These are phyloP conservation scores for Meredithiella fracta DNA, from an alignment of 2,329 filamentous ascomycete species.

Conservation along the genomic window DNA sequence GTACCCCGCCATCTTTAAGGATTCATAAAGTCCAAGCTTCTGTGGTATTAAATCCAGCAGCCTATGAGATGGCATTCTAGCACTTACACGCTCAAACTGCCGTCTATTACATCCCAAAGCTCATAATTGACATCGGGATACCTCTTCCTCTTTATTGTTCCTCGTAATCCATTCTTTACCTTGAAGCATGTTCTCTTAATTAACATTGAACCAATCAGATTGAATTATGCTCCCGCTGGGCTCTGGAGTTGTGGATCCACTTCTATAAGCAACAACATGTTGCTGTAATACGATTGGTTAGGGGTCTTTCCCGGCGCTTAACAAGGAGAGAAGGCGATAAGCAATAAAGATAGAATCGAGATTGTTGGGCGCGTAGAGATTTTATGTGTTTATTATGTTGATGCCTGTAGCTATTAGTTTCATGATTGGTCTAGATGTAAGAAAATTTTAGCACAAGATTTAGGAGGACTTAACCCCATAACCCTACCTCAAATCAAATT, in stretches of 20 bases:
- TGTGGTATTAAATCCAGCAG: too few relatives aligned
- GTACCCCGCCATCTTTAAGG: too few relatives aligned
- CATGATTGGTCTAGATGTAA: neutral
- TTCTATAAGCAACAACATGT: neutral
- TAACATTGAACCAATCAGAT: neutral
- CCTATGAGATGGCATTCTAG: too few relatives aligned
- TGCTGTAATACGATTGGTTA: constrained; percentile 3
- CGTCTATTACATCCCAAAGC: neutral
- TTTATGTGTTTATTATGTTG: neutral
- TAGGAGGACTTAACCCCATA: too few relatives aligned
- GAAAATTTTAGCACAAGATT: too few relatives aligned
- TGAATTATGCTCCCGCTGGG: neutral
- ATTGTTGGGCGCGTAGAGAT: constrained; percentile 1
- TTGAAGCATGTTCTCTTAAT: neutral
- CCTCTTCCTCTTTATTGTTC: neutral
- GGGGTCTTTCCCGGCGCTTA: constrained; percentile 4
- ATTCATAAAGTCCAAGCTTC: too few relatives aligned
- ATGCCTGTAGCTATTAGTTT: neutral
- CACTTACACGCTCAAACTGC: neutral
- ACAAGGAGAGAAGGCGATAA: neutral
- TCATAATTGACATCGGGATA: neutral
- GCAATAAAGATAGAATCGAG: neutral
- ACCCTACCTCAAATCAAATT: too few relatives aligned
- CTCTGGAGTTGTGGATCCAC: neutral
- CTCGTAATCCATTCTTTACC: neutral